phyloP scores from a whole-genome alignment of 176 grass and related monocot species.

The Raddia distichophylla region DNA sequence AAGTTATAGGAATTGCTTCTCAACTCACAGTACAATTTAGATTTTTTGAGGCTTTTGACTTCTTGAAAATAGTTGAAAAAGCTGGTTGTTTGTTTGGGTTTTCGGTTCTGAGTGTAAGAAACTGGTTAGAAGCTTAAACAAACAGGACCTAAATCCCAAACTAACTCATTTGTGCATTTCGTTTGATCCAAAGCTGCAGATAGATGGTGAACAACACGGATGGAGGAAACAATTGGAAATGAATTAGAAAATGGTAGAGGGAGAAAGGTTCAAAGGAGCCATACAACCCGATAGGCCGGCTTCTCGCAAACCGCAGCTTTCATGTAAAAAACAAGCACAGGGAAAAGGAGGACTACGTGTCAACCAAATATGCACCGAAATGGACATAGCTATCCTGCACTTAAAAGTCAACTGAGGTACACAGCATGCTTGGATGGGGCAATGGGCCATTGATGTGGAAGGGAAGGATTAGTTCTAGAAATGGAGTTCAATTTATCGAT shows the following conservation, averaged over 20 bases:
- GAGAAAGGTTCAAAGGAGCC: neutral
- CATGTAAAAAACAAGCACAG: neutral
- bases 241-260: too few species aligned
- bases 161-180: neutral
- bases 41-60: too few species aligned
- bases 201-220: neutral
- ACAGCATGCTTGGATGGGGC: neutral
- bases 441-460: neutral
- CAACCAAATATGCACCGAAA: neutral
- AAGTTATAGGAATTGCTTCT: too few species aligned
- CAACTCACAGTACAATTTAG: too few species aligned
- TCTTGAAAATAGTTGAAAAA: too few species aligned
- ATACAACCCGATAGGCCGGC: conserved; percentile 5
- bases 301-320: neutral
- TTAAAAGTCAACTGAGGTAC: neutral
- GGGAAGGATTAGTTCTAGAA: neutral
- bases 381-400: neutral
- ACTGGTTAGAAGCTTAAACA: too few species aligned
- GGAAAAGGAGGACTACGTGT: neutral
- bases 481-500: too few species aligned
- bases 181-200: neutral
- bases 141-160: neutral
- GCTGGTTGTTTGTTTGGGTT: too few species aligned
- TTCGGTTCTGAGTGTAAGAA: too few species aligned
- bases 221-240: neutral